These are phyloP conservation scores for Aspergillus ochraceoroseus DNA, from an alignment of 2,329 filamentous ascomycete genomes.

Conservation along the genomic window DNA sequence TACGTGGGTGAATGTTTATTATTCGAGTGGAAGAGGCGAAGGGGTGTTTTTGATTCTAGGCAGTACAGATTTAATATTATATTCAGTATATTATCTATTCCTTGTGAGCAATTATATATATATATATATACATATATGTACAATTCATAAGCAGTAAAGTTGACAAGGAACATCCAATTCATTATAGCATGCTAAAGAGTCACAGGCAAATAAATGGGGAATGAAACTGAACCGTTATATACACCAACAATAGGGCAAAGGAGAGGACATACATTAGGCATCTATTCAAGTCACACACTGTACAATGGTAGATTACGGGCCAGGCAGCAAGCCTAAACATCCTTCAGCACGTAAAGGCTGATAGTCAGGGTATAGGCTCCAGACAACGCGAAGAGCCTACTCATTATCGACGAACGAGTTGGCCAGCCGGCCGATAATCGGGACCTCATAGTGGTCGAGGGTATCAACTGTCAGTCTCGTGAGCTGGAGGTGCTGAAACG, in stretches of 20 bases:
- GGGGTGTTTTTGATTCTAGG: no score
- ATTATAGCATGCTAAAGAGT: conserved; percentile 2
- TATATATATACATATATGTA: no score
- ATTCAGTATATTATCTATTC: no score
- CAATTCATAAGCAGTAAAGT: background rate
- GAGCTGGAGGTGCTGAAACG: conserved; percentile 4
- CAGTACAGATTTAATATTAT: no score
- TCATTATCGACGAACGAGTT: conserved; percentile 90
- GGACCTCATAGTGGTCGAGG: conserved; percentile 71
- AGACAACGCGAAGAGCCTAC: conserved; percentile 29
- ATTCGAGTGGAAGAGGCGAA: no score
- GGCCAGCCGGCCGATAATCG: conserved; percentile 77
- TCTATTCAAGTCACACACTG: conserved; percentile 1
- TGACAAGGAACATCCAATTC: conserved; percentile 1
- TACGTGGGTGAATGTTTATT: no score
- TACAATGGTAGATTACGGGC: conserved; percentile 4
- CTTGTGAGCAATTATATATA: no score
- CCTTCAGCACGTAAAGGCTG: no score
- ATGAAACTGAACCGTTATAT: background rate
- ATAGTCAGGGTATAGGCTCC: no score
- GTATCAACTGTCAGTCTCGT: conserved; percentile 51
- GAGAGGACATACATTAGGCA: background rate
- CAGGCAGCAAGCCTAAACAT: no score
- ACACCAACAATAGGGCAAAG: background rate
- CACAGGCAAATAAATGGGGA: background rate